phyloP scores from a whole-genome alignment of 2,329 filamentous ascomycete genomes.

The Malbranchea cinnamomea region DNA sequence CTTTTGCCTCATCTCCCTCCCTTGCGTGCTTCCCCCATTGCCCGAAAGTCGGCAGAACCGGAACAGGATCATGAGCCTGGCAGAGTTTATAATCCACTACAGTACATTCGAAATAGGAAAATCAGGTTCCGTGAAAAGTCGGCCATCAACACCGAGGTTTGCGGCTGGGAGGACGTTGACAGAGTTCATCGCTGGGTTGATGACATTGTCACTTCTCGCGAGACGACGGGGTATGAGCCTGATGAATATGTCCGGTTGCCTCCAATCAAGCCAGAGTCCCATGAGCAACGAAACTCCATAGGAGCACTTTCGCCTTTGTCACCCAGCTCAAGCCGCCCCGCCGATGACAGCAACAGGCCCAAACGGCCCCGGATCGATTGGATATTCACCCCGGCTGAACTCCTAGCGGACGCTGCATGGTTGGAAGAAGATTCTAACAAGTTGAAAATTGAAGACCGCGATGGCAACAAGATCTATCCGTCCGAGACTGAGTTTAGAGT shows the following conservation, averaged over 20 bases:
- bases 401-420: conserved; percentile 86
- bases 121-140: conserved; percentile 65
- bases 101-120: conserved; percentile 83
- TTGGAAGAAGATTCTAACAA: conserved; percentile 71
- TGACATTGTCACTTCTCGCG: conserved; percentile 40
- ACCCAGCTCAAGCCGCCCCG: conserved; percentile 13
- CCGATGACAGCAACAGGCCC: conserved; percentile 39
- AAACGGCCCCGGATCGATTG: conserved; percentile 70
- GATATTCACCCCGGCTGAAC: conserved; percentile 67
- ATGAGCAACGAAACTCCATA: background rate
- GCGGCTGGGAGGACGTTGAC: conserved; percentile 62
- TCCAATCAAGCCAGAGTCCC: conserved; percentile 6
- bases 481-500: conserved; percentile 13
- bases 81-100: conserved; percentile 75
- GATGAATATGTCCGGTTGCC: conserved; percentile 32
- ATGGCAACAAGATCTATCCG: conserved; percentile 56
- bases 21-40: conserved; percentile 27
- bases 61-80: conserved; percentile 32
- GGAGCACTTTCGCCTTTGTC: conserved; percentile 1
- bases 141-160: conserved; percentile 55
- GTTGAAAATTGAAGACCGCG: conserved; percentile 61
- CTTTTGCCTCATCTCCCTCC: conserved; percentile 67
- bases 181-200: conserved; percentile 66
- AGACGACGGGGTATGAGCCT: conserved; percentile 29
- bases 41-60: conserved; percentile 11